Base-by-base conservation (phyloP, 177 flowering plant species). In the Vitis hybrid region DNA sequence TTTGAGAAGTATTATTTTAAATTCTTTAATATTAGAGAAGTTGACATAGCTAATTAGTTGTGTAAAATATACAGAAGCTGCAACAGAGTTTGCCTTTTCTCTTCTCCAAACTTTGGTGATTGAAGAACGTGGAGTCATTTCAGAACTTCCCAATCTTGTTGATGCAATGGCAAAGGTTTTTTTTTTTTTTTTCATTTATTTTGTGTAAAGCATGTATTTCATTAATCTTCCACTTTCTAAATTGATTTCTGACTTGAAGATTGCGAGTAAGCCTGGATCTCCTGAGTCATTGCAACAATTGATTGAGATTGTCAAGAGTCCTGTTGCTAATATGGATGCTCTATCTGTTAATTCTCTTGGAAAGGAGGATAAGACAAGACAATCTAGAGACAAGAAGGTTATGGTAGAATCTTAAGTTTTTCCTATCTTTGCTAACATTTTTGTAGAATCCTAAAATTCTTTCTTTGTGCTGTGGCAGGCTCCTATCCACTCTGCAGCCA, bases 111-210 rank as follows among this genome's bases (percentile, higher is more conserved):
- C 89, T n/a, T 79, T 94, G 78, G 77, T 90, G 56, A 69, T 79
- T 67, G 93, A 85, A 76, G 97, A 94, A 78, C 75, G 87, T 13
- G 80, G 85, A 58, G 85, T 84, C 68, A 74, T 87, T 45, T 90
- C 97, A 45, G 99, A 96, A 77, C 88, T 96, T 68, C 95, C 85
- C 64, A 92, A 82, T 82, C 82, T 96, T 71, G 83, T 96, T 76
- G 98, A 96, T 87, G 92, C 94, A 14, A 73, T 96, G 77, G 87
- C 90, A 62, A 94, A 96, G 97, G 98, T 90, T 72, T 33, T 64
- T 58, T 1, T 70, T 22, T 22, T 22, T 60, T 48, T 0, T 71
- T 49, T 9, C 45, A 39, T 10, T 68, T 21, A 22, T 10, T 59
- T 57, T 63, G 11, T 66, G 51, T 61, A 48, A 14, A 26, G 60